Base-by-base conservation (phyloP, 2,329 filamentous ascomycete genomes). In the Chalaropsis thielavioides region DNA sequence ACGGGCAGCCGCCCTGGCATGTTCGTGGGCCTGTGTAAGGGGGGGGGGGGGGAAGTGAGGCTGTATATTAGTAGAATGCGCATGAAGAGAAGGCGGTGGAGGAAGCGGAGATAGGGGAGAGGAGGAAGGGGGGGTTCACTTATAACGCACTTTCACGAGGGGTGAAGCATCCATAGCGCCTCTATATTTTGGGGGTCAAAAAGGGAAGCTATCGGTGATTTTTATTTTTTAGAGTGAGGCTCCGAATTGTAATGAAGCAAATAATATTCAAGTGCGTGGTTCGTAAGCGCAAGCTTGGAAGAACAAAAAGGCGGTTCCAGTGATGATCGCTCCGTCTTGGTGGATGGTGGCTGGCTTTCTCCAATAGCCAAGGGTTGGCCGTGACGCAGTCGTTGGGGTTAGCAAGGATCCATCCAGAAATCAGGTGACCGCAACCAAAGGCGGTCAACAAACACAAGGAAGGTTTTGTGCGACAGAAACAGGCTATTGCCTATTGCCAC, bases 1-100 rank as follows among this genome's bases (percentile, higher is more conserved):
- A 27, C 86, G 80, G 27, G 89, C 86, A 54, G 92, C 92, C 71
- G 89, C 92, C 71, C 86, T 85, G 62, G 90, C 92, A 76, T 96
- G 91, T 70, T 92, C 87, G 75, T 96, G 90, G 68, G 92, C 92
- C 84, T 31, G 31, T 31, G 6, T 92, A 73, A 8, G 17, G 2
- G 38, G 35, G 24, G 24, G 24, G 54, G 54, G 56, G 11, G 27
- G 40, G 13, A 8, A 3, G 2, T 11, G 13, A 17, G 2, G 24
- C 19, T 38, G 10, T 27, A 46, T 2, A 27, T 35, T 62, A 62
- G 60, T n/a, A 58, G 15, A 17, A 15, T 35, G 27, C 54, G 13
- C 46, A 51, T 51, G n/a, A 24, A 38, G 22, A 51, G 46, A 15
- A 51, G 17, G 19, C 44, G 22, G 44, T 7, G 22, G 22, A 51